Percentiles rank a stretch among this genome's conserved stretches.
phyloP scores from a whole-genome alignment of 768 basidiomycete genomes.

The Mycena floridula region DNA sequence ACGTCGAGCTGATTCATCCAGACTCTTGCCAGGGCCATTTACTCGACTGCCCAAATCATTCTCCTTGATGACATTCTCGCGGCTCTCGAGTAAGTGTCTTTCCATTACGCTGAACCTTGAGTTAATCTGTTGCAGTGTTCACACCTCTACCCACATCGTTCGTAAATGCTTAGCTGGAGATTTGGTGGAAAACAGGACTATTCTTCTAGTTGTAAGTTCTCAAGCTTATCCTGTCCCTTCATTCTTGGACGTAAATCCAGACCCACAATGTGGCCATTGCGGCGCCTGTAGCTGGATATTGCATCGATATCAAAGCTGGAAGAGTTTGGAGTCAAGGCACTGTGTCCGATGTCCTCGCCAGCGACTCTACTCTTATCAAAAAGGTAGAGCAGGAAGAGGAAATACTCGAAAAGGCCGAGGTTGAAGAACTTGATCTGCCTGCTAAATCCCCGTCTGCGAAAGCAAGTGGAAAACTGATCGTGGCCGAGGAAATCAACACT shows the following conservation, averaged over 20 bases:
- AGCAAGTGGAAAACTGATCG: conserved; percentile 49
- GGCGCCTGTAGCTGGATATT: conserved; percentile 32
- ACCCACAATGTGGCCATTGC: conserved; percentile 23
- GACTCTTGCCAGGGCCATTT: conserved; percentile 39
- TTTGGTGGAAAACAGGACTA: conserved; percentile 69
- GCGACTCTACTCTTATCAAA: background rate
- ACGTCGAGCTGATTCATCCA: no score
- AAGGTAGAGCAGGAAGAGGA: conserved; percentile 15
- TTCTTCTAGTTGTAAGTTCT: conserved; percentile 65
- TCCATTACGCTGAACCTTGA: no score
- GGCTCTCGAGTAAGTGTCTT: no score
- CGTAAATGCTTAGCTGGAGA: conserved; percentile 72
- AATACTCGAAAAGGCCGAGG: conserved; percentile 15
- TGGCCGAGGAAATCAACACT: conserved; percentile 52
- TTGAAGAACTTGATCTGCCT: conserved; percentile 10
- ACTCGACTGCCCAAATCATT: conserved; percentile 33
- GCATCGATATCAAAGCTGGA: conserved; percentile 35
- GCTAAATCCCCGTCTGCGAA: conserved; percentile 17
- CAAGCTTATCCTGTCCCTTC: conserved; percentile 1
- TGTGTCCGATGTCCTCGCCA: conserved; percentile 27
- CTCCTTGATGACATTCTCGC: conserved; percentile 46
- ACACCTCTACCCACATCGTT: conserved; percentile 80
- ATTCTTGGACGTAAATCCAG: background rate
- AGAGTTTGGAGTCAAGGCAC: conserved; percentile 33
- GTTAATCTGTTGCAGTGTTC: conserved; percentile 48